Base-by-base conservation (phyloP, 1,284 basidiomycete genomes). In the Fomes fomentarius region DNA sequence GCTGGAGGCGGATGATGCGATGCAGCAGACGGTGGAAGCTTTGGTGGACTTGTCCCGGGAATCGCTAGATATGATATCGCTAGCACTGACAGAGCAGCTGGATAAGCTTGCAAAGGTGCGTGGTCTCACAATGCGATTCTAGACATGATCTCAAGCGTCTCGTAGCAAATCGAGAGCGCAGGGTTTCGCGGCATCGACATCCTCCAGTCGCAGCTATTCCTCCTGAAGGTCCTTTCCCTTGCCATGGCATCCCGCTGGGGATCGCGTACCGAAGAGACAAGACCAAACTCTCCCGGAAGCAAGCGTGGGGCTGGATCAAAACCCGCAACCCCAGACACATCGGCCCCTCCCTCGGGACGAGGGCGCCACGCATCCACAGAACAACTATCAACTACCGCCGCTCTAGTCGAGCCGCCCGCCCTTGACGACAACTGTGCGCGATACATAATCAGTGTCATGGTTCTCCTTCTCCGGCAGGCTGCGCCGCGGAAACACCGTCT, bases 391-490 rank as follows among this genome's bases (percentile, higher is more conserved):
- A 58, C 44, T 12, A 69, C 71, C 0, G 69, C 69, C 15, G 69
- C 77, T 19, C 84, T 83, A 77, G 73, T 80, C 9, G 93, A 95
- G 65, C 85, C 90, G 9, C 79, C 85, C 2, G 82, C 92, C 1
- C 77, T 98, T 35, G 91, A 96, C 58, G 94, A 96, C 60, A 80
- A 82, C 38, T 89, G 93, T 60, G 94, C 93, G n/a, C 85, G 85
- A 67, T 94, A 95, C 66, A 79, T 94, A 35, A 77, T 96, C 50
- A 88, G 85, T 66, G 87, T 94, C 45, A 86, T 94, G 81, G 81
- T 93, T 21, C 74, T 89, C 40, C 93, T 93, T 70, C 80, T 95
- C 40, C 85, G 91, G 15, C 87, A 94, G 67, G 86, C 87, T 0
- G 78, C 84, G 1, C 74, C 80, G 26, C 72, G 77, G 25, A 84